phyloP scores from a whole-genome alignment of 352 stramenopile genomes.

The Phytophthora sp. region DNA sequence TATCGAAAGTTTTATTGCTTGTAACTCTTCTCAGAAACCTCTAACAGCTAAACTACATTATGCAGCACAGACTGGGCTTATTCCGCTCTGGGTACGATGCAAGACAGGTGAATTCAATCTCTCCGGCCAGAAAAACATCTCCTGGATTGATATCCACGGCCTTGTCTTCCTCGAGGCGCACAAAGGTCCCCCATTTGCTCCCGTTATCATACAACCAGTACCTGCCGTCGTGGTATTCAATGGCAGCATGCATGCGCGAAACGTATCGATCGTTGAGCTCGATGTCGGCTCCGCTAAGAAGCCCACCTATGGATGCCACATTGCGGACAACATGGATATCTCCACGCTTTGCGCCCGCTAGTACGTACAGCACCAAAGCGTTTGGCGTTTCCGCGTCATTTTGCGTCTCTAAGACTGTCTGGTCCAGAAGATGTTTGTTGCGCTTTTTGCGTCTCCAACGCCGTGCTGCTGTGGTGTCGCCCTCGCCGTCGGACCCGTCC shows the following conservation, averaged over 20 bases:
- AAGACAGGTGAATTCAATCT: constrained; percentile 83
- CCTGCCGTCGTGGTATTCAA: constrained; percentile 70
- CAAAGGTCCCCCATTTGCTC: constrained; percentile 76
- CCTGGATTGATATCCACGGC: constrained; percentile 64
- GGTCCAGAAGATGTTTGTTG: constrained; percentile 71
- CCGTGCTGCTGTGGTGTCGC: constrained; percentile 26
- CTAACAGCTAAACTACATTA: constrained; percentile 37
- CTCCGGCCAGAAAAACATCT: constrained; percentile 72
- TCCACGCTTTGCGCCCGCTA: constrained; percentile 74
- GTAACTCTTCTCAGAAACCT: constrained; percentile 11
- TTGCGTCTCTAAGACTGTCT: constrained; percentile 60
- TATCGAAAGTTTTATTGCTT: constrained; percentile 13
- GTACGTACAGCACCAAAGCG: constrained; percentile 77
- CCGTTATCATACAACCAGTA: constrained; percentile 81
- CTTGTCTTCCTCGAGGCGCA: constrained; percentile 78
- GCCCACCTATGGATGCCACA: constrained; percentile 57
- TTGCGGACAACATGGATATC: constrained; percentile 83
- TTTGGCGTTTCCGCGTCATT: constrained; percentile 55
- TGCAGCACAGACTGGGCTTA: constrained; percentile 59
- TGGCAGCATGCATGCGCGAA: constrained; percentile 61
- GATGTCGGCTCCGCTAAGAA: constrained; percentile 67
- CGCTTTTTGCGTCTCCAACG: constrained; percentile 83
- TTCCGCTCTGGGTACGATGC: constrained; percentile 64
- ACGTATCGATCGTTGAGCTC: constrained; percentile 76
- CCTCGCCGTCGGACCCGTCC: constrained; percentile 16